phyloP scores from a whole-genome alignment of 768 basidiomycete species.

The Stropharia rugosoannulata region DNA sequence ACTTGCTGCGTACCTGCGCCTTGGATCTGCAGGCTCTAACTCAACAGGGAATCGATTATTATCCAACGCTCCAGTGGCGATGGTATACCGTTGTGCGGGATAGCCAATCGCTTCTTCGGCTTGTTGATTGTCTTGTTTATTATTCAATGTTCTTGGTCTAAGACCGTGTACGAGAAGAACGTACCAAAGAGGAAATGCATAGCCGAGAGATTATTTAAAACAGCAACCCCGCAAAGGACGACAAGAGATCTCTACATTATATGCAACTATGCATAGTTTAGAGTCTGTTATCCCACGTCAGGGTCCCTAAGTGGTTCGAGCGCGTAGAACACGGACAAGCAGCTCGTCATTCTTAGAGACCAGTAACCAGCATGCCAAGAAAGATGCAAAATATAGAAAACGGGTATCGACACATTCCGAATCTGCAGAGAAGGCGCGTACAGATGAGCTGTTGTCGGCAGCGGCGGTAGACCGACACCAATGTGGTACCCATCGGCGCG shows the following conservation, averaged over 20 bases:
- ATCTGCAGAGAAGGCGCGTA: too few relatives aligned
- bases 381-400: neutral
- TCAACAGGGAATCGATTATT: neutral
- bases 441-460: too few relatives aligned
- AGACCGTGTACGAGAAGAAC: too few relatives aligned
- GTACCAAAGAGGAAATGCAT: too few relatives aligned
- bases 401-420: neutral
- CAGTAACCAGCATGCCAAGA: neutral
- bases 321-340: too few relatives aligned
- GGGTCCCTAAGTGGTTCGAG: too few relatives aligned
- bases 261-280: neutral
- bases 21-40: neutral
- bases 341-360: too few relatives aligned
- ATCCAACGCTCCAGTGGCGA: neutral
- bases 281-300: neutral
- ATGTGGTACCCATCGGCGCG: too few relatives aligned
- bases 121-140: too few relatives aligned
- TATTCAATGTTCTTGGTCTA: too few relatives aligned
- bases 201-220: too few relatives aligned
- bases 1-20: neutral
- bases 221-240: neutral
- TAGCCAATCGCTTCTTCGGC: neutral
- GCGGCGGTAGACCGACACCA: too few relatives aligned
- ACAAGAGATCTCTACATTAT: neutral
- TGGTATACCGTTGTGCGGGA: neutral